Evolutionary conservation across 352 stramenopile species (phyloP), one percentile per base, ranked within the genome.

Genomic region (Phytophthora tubulina): DNA sequence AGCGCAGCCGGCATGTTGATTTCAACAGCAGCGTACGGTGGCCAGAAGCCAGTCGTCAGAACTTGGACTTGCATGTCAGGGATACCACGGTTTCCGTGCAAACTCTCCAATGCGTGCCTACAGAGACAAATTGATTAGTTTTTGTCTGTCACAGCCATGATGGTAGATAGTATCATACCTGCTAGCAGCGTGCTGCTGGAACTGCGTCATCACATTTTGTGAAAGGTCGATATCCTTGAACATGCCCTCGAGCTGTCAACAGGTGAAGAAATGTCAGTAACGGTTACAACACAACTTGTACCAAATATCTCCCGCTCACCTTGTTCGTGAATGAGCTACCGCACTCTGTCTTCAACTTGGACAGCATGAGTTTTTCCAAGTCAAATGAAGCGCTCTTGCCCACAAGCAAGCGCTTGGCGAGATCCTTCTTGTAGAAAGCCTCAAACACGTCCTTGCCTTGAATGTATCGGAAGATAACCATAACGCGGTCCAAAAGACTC

Each of bases 221-320:
- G 91, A 98, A 33, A 99, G 89, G 57, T 99, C 96, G 61, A 99
- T 99, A 79, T 99, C 98, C 78, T 99, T 99, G 78, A 99, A 99
- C 98, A 99, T 99, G 10, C 98, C 98, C 76, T 99, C 98, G 42
- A 99, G 96, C 86, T 95, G 59, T 52, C 27, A 53, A 51, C 31
- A 62, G 8, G 50, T 14, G 49, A 62, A 30, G 27, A 51, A 56
- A 64, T 9, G 27, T 65, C 48, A 76, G 59, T 45, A 46, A 36
- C 35, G 4, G 8, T 21, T 66, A 15, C 14, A 42, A 59, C 46
- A 41, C 7, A 31, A 39, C n/a, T 21, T 4, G 9, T 15, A 68
- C 9, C 10, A 54, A 1, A 49, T 35, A 21, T 44, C 7, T 56
- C 4, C 1, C 31, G 55, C 45, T 31, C 75, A 93, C 88, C 80